Evolutionary conservation across 1,284 basidiomycete genomes (phyloP), one percentile per base, ranked within the genome.

Genomic region (Leccinum olivaceoglutinosum): DNA sequence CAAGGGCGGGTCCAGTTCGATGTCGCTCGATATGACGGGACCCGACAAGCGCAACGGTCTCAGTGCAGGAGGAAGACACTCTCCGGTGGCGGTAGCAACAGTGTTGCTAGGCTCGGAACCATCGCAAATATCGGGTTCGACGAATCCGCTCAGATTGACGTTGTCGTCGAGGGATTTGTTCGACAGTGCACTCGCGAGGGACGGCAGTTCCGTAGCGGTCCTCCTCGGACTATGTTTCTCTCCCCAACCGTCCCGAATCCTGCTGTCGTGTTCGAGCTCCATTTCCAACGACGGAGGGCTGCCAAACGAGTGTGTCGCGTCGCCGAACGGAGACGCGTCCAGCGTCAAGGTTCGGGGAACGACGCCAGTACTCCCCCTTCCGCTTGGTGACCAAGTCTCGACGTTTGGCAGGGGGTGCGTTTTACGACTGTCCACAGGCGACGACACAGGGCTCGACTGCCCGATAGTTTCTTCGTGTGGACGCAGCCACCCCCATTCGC

Each of bases 41-140:
- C 67, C 66, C 2, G 21, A 55, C 2, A 75, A 44, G 6, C 69
- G 71, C 7, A 75, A 34, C 2, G 66, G 67, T 53, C 65, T 57
- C 44, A 72, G 62, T 3, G 56, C 61, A 1, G 68, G 63, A 3
- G 74, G 70, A 8, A 73, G 68, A 46, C 60, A 61, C 9, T 29
- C 58, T 5, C 39, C 39, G 1, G 12, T 8, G 18, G 46, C 8
- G 5, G 46, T 12, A n/a, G 58, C 21, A 54, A 54, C 29, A 29
- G 0, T 16, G 5, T 32, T 16, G 2, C 14, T 5, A 16, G n/a
- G 25, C 4, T 14, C 8, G 16, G 25, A 16, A 10, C 25, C 68
- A 38, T 34, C 32, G 32, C 32, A 34, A 5, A 38, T 12, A 5
- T 54, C 56, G 2, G 59, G 18, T 32, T 58, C 5, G 18, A 61